Base-by-base conservation (phyloP, 164 flowering plant species). In the Vitis rotundifolia region DNA sequence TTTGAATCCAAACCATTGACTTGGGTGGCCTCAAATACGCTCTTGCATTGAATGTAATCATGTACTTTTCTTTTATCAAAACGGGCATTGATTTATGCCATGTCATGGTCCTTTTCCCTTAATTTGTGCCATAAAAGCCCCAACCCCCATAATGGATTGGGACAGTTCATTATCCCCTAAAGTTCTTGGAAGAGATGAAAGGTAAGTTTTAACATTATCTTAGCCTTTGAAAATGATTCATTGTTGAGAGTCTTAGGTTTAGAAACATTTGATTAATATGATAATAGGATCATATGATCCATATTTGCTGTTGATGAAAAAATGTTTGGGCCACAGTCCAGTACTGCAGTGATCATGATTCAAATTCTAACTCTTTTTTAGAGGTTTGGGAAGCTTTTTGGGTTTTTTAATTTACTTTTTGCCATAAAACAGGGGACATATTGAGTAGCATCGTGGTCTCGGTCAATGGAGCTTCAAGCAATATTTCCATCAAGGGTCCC, bases 361-460 rank as follows among this genome's bases (percentile, higher is more conserved):
- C 26, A n/a, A 57, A n/a, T 57, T 57, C 59, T 16, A 57, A 57
- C 29, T 18, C 26, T 16, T 55, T 15, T 8, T 4, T 19, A 4
- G 9, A 55, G 8, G 0, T 0, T 11, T 10, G 19, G 15, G 6
- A 8, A 8, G 44, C 44, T 37, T 37, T 37, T 37, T 37, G 44
- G 44, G 44, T 37, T 37, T 37, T 57, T 57, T 13, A 18, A 7
- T 16, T 7, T 57, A 57, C 22, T 19, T 57, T 57, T 57, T 57
- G 16, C 59, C 59, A 57, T 57, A 57, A 13, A 57, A 57, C 59
- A 16, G 28, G 59, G 59, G 28, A 57, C 28, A 16, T n/a, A 57
- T 57, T 57, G 22, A 57, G 59, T 57, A 19, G 59, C 8, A 8
- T 11, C 5, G 26, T 16, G 11, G 18, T 16, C 9, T 18, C 16